A percentile compares a stretch with the other conserved stretches of the same genome.
These are phyloP conservation scores for Leptomonas seymouri DNA, from an alignment of 208 protist species.

Conservation along the genomic window DNA sequence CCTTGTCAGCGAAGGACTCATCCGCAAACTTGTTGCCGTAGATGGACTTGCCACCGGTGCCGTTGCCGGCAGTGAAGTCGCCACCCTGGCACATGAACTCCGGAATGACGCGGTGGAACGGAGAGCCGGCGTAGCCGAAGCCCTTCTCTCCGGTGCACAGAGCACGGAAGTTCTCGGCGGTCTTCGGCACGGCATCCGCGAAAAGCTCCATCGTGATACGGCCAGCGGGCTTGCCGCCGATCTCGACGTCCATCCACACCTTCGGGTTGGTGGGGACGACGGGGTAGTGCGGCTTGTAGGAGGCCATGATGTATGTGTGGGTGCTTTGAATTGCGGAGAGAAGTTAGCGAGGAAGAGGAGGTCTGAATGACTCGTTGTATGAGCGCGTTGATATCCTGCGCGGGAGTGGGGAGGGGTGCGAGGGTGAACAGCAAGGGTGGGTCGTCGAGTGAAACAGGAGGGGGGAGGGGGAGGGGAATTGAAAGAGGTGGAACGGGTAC, in stretches of 20 bases:
- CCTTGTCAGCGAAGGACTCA: constrained; percentile 58
- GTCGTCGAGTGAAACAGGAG: too few relatives aligned
- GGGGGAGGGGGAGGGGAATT: too few relatives aligned
- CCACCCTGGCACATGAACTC: constrained; percentile 71
- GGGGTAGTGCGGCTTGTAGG: constrained; percentile 83
- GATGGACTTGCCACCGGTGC: constrained; percentile 69
- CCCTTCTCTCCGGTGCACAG: constrained; percentile 70
- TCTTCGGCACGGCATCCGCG: constrained; percentile 56
- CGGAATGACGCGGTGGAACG: constrained; percentile 64
- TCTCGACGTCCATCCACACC: constrained; percentile 57
- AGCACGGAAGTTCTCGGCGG: constrained; percentile 67
- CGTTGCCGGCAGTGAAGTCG: constrained; percentile 61
- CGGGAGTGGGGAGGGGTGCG: too few relatives aligned
- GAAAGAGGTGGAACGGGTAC: too few relatives aligned
- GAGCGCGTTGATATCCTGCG: constrained; percentile 2
- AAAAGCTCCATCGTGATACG: constrained; percentile 63
- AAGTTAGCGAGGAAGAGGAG: constrained; percentile 1
- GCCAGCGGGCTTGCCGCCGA: constrained; percentile 41
- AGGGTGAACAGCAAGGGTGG: too few relatives aligned
- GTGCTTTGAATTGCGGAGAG: constrained; percentile 11
- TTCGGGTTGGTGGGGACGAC: constrained; percentile 80
- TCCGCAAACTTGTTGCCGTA: constrained; percentile 63
- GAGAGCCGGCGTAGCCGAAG: constrained; percentile 42
- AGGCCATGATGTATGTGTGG: constrained; percentile 34
- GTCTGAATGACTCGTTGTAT: not conserved